Base-by-base conservation (phyloP, 129 eudicot species). In the Helianthus tuberosus region DNA sequence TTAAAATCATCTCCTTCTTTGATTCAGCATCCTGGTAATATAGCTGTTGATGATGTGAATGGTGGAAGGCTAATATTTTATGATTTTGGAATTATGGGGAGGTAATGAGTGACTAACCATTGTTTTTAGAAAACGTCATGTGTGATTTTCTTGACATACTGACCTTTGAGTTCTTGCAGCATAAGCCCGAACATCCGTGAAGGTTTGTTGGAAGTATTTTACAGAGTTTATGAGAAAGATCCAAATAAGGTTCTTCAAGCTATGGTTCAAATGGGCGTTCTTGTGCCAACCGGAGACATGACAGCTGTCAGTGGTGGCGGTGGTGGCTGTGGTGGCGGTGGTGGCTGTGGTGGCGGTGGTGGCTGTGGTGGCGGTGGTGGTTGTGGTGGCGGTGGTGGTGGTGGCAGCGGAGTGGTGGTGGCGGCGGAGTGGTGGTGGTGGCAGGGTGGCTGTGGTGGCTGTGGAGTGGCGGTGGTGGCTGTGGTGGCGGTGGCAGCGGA, bases 1-100 rank as follows among this genome's bases (percentile, higher is more conserved):
- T 71, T 62, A 44, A 44, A 71, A 51, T 38, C 36, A 44, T 73
- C 32, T 16, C 66, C 59, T 66, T 68, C 8, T 70, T 65, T 74
- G 48, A 64, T 75, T 75, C 88, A 94, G 97, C 98, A 94, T 79
- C 99, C 99, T 62, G 99, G 99, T 39, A 94, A 94, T 77, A 94
- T 94, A 72, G 99, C 99, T 55, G 99, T 91, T 70, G 99, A 94
- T 86, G 99, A 94, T 75, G 86, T 88, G 23, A 94, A 94, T 85
- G 99, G 99, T 85, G 99, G 99, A 83, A 89, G 99, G 74, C 80
- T 94, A 76, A 94, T 94, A 69, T 94, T 94, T 77, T 94, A 94
- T 83, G 99, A 94, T 62, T 94, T 94, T 79, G 99, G 99, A 78
- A 94, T 94, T 97, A 94, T 94, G 99, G 99, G 99, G 72, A 94